Conservation (phyloP, 768 basidiomycete genomes). For the Trichaptum fuscoviolaceum region DNA sequence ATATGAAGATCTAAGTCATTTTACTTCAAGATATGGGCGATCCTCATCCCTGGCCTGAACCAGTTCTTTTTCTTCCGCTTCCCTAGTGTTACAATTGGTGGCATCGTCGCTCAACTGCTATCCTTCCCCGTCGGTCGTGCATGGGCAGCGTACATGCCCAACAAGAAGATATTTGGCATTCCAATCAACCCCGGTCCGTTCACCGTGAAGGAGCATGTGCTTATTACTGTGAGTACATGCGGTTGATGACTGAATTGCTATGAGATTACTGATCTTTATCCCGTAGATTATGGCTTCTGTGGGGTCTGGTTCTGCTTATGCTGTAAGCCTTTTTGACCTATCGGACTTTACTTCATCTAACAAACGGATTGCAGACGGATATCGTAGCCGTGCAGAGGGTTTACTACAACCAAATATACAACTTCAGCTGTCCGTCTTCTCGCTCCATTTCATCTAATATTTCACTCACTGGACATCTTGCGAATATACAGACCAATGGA, state of each 20-base stretch:
- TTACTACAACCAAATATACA: conserved; percentile 55
- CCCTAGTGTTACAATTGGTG: conserved; percentile 31
- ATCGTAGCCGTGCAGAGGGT: conserved; percentile 70
- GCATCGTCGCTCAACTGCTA: conserved; percentile 66
- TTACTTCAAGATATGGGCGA: conserved; percentile 34
- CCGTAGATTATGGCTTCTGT: conserved; percentile 69
- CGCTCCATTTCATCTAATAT: neutral
- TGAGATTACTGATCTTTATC: conserved; percentile 27
- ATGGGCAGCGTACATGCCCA: conserved; percentile 59
- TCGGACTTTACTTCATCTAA: conserved; percentile 23
- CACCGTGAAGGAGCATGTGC: conserved; percentile 48
- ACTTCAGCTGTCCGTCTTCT: conserved; percentile 38
- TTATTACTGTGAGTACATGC: conserved; percentile 9
- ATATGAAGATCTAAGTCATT: neutral
- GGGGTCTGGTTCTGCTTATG: conserved; percentile 58
- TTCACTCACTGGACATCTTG: conserved; percentile 15
- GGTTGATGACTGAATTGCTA: neutral
- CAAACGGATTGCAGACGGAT: conserved; percentile 47
- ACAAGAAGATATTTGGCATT: conserved; percentile 49
- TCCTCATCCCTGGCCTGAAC: conserved; percentile 62
- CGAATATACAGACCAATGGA: conserved; percentile 45
- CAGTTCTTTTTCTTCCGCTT: conserved; percentile 49
- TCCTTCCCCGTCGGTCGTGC: conserved; percentile 63
- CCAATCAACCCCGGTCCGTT: conserved; percentile 71
- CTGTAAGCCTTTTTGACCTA: conserved; percentile 26